A percentile compares a stretch with the other conserved stretches of the same genome.
These are phyloP conservation scores for Voacanga thouarsii DNA, from an alignment of 257 asterid genomes.

Conservation along the genomic window DNA sequence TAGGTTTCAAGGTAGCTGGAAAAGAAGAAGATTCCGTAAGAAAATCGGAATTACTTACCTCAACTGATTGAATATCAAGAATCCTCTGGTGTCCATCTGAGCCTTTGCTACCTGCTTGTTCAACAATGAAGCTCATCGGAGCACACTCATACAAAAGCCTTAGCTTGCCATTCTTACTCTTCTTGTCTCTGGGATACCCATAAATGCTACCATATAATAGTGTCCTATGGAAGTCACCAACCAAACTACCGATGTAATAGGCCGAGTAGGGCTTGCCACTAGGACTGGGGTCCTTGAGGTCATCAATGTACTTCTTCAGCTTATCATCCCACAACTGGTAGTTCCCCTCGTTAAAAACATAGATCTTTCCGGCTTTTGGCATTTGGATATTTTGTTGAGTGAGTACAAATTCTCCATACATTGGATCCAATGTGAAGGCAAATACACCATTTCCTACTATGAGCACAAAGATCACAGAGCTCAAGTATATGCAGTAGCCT, in stretches of 20 bases:
- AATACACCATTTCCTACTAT: slow-evolving; percentile 79
- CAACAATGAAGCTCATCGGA: slow-evolving; percentile 92
- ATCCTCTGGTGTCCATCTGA: slow-evolving; percentile 73
- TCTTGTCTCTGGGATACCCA: slow-evolving; percentile 75
- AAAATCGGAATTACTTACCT: slow-evolving; percentile 39
- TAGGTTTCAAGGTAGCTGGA: neutral
- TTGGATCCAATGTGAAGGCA: slow-evolving; percentile 80
- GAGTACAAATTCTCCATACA: slow-evolving; percentile 89
- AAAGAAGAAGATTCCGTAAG: neutral
- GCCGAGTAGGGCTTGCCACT: slow-evolving; percentile 90
- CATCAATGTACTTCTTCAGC: slow-evolving; percentile 75
- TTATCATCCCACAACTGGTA: slow-evolving; percentile 90
- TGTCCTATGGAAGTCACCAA: slow-evolving; percentile 87
- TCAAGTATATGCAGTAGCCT: slow-evolving; percentile 96
- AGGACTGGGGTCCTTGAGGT: slow-evolving; percentile 90
- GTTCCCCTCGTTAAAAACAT: slow-evolving; percentile 87
- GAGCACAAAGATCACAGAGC: slow-evolving; percentile 73
- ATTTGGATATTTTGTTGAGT: slow-evolving; percentile 70
- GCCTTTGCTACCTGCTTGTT: slow-evolving; percentile 96
- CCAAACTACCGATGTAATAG: slow-evolving; percentile 84
- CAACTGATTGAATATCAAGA: slow-evolving; percentile 81
- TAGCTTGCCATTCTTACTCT: slow-evolving; percentile 87
- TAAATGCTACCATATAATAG: slow-evolving; percentile 84
- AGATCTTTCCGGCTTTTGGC: slow-evolving; percentile 79
- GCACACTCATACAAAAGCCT: slow-evolving; percentile 96